These are phyloP conservation scores for Aspergillus sp. DNA, from an alignment of 2,329 filamentous ascomycete species.

Conservation along the genomic window DNA sequence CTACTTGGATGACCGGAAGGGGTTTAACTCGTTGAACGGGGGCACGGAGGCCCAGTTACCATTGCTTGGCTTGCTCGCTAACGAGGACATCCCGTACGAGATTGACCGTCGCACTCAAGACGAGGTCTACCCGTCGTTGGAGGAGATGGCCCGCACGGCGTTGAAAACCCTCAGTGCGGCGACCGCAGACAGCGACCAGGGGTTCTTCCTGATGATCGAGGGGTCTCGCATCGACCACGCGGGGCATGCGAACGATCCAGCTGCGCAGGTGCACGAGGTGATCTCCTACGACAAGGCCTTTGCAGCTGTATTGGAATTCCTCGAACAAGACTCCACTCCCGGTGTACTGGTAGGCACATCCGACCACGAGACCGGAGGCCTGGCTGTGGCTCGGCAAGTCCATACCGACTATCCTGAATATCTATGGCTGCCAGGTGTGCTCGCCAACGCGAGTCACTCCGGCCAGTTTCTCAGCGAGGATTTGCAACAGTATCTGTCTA, in stretches of 20 bases:
- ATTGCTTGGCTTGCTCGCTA: slow-evolving; percentile 75
- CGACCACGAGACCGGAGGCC: slow-evolving; percentile 91
- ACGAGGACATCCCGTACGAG: slow-evolving; percentile 80
- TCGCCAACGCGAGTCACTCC: slow-evolving; percentile 70
- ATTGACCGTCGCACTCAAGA: slow-evolving; percentile 75
- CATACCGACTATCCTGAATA: slow-evolving; percentile 57
- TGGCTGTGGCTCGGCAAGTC: slow-evolving; percentile 69
- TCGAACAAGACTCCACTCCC: slow-evolving; percentile 61
- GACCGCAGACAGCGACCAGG: slow-evolving; percentile 74
- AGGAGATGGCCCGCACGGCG: slow-evolving; percentile 83
- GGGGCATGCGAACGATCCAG: slow-evolving; percentile 75
- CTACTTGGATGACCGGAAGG: slow-evolving; percentile 63
- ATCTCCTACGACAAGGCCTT: slow-evolving; percentile 91
- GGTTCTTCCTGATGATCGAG: slow-evolving; percentile 98
- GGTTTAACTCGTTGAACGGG: slow-evolving; percentile 64
- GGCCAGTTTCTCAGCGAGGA: slow-evolving; percentile 61
- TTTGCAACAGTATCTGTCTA: slow-evolving; percentile 53
- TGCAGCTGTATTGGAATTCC: slow-evolving; percentile 71
- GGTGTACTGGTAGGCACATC: slow-evolving; percentile 82
- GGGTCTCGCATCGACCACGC: slow-evolving; percentile 94
- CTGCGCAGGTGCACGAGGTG: slow-evolving; percentile 81
- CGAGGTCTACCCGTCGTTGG: slow-evolving; percentile 75
- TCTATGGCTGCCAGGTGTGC: slow-evolving; percentile 71
- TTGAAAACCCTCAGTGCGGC: slow-evolving; percentile 71
- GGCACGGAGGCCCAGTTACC: slow-evolving; percentile 67